phyloP scores from a whole-genome alignment of 371 early-diverging fungal species.

The Chytridium lagenaria region DNA sequence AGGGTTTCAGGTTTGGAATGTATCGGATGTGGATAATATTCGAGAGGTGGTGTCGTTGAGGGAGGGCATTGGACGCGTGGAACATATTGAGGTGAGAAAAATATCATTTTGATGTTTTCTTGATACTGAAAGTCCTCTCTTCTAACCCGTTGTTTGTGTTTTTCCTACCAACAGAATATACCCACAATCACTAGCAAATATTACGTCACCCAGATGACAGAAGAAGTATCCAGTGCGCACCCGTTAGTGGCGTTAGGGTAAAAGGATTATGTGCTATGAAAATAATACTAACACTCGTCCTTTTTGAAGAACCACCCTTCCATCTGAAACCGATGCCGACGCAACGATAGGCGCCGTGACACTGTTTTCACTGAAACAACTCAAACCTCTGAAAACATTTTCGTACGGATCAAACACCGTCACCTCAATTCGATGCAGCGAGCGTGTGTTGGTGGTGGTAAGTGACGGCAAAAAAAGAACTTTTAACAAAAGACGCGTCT shows the following conservation, averaged over 20 bases:
- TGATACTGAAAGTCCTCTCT: no score
- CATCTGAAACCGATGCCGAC: background rate
- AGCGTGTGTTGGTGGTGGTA: background rate
- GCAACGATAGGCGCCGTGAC: background rate
- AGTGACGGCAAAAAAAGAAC: no score
- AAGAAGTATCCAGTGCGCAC: background rate
- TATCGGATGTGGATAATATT: conserved; percentile 71
- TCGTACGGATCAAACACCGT: background rate
- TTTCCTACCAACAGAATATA: background rate
- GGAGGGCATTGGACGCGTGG: conserved; percentile 37
- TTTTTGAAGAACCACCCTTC: background rate
- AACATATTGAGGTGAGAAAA: conserved; percentile 31
- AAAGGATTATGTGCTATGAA: background rate
- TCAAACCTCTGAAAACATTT: background rate
- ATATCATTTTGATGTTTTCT: no score
- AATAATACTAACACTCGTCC: background rate
- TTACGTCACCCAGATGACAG: background rate
- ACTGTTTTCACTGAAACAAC: background rate
- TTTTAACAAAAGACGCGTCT: no score
- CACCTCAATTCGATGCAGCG: conserved; percentile 8
- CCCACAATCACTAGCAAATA: background rate
- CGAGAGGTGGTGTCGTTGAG: conserved; percentile 71
- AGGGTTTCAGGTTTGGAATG: conserved; percentile 86
- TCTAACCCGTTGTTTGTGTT: no score
- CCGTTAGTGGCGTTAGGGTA: conserved; percentile 11